Base-by-base conservation (phyloP, 768 basidiomycete genomes). In the Amanita polypyramis region DNA sequence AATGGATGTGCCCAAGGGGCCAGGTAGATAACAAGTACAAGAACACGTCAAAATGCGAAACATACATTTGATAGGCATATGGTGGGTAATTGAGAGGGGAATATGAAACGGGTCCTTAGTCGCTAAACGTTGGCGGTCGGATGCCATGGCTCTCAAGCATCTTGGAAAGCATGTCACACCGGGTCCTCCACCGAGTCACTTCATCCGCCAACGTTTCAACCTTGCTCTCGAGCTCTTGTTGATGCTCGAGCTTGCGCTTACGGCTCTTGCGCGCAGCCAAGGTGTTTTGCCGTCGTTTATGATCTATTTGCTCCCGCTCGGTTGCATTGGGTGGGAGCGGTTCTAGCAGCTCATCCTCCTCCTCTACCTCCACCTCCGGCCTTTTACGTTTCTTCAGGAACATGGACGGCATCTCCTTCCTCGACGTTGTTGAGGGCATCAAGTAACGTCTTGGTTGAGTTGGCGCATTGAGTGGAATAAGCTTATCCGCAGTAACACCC, bases 271-370 rank as follows among this genome's bases (percentile, higher is more conserved):
- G 72, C 15, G 89, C 89, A 0, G 89, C 88, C 5, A 89, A 61
- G 4, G 86, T 88, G 58, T 90, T 91, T 63, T 82, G 80, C 4
- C 82, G 73, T 39, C 89, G 75, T 72, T 90, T 91, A 44, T 73
- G 74, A 63, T 82, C 83, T 54, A 89, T 87, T 53, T 80, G 79
- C 54, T 82, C 76, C 51, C 70, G 61, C 61, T 79, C 78, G 1
- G 70, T 67, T 4, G 70, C 60, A 4, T 72, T 64, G 0, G 74
- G 66, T 1, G 59, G 58, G 12, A 62, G 59, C 1, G 59, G 59
- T 29, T 65, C 62, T n/a, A 58, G 59, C 20, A 65, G 64, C 42
- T 66, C 63, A 21, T 73, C 70, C 9, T 82, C 79, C 45, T 79
- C 77, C 2, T 62, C 75, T 2, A n/a, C n/a, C n/a, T 69, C 73